Base-by-base conservation (phyloP, 495 filamentous ascomycete genomes). In the Aspergillus ostianus region DNA sequence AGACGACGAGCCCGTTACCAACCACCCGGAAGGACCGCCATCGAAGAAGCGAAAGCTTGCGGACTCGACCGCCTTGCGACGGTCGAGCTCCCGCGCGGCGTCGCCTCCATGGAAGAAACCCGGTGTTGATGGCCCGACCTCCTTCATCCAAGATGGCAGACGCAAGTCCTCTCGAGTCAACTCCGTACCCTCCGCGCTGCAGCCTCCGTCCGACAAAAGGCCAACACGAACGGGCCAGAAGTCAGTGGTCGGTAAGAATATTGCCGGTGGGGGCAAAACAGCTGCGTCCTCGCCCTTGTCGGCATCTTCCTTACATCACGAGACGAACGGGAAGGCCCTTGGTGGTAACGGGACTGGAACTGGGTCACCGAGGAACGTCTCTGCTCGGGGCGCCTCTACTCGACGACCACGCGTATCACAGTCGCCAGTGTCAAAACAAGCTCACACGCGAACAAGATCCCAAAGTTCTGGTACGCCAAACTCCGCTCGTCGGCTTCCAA, bases 31-130 rank as follows among this genome's bases (percentile, higher is more conserved):
- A 59, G 77, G 70, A 30, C 88, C 83, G 55, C 89, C 89, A 53
- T 78, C 81, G 12, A 96, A 94, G 73, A 87, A 86, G 68, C 86
- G 89, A 64, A 88, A 90, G 72, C 80, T 92, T 52, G 79, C 75
- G 58, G 81, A 83, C 47, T 63, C 74, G 51, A 73, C 73, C 18
- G 68, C 72, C 17, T 74, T 75, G 47, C 74, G 72, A 55, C 78
- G 75, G 27, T 82, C 83, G 13, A 72, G 74, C 20, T 76, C 82
- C 51, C 79, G 84, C 54, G 73, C 76, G 50, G 69, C 72, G 55
- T 97, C 94, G 30, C 94, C 94, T 58, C 94, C 94, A 23, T 98
- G 94, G 94, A 98, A 94, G 77, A 93, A 86, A 71, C 78, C 89
- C 53, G 87, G 89, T 49, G 89, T 85, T 26, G 90, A 96, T 47